These are phyloP conservation scores for Rosa rugosa DNA, from an alignment of 306 rosid genomes.

Conservation along the genomic window DNA sequence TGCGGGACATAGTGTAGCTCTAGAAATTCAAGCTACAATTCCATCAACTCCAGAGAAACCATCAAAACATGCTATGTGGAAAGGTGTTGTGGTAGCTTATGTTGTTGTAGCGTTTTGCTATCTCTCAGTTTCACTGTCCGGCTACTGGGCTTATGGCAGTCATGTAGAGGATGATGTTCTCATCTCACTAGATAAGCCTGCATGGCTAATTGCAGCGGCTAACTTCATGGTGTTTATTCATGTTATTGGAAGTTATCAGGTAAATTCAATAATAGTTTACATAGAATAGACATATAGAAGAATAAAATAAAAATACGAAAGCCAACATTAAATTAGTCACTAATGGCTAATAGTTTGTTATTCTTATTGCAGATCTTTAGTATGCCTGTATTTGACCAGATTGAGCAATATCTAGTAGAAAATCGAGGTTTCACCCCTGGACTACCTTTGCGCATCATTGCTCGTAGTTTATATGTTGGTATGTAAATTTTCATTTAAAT, in stretches of 20 bases:
- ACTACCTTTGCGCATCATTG: slow-evolving; percentile 29
- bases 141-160: slow-evolving; percentile 72
- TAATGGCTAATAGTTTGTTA: neutral
- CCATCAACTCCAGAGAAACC: slow-evolving; percentile 55
- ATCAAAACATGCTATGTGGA: slow-evolving; percentile 70
- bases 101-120: slow-evolving; percentile 48
- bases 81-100: slow-evolving; percentile 53
- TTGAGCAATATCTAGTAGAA: slow-evolving; percentile 49
- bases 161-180: slow-evolving; percentile 60
- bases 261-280: neutral
- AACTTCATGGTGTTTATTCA: slow-evolving; percentile 69
- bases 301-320: neutral
- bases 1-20: slow-evolving; percentile 62
- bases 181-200: slow-evolving; percentile 49
- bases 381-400: slow-evolving; percentile 63
- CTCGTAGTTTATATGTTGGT: slow-evolving; percentile 51
- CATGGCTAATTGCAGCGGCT: slow-evolving; percentile 54
- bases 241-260: slow-evolving; percentile 79
- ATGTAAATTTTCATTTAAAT: slow-evolving; percentile 18
- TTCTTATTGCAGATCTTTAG: slow-evolving; percentile 41
- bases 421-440: slow-evolving; percentile 31
- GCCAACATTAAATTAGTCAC: neutral
- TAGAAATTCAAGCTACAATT: slow-evolving; percentile 76
- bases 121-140: slow-evolving; percentile 44
- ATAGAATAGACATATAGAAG: too few relatives aligned